A percentile compares a stretch with the other conserved stretches of the same genome.
Evolutionary conservation across 257 asterid species (phyloP).

Genomic region (Anisodus tanguticus): DNA sequence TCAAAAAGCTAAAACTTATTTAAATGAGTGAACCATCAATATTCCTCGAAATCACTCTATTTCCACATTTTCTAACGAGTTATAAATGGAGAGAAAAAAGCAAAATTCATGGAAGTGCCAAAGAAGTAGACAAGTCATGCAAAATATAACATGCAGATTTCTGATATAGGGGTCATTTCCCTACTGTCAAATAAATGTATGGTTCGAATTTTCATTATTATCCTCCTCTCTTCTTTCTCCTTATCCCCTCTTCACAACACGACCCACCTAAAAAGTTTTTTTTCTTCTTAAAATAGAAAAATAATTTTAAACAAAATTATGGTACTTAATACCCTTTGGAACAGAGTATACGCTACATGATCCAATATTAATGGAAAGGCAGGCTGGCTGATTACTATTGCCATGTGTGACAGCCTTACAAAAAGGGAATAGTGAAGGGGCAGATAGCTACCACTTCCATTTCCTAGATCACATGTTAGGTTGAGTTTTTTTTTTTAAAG

Average conservation of each 20-base stretch:
- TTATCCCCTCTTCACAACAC: not conserved
- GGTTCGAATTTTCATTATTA: slow-evolving; percentile 3
- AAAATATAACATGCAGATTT: not conserved
- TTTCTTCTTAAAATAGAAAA: not conserved
- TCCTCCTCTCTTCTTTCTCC: not conserved
- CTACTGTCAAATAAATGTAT: slow-evolving; percentile 14
- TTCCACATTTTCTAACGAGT: not conserved
- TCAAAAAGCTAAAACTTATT: not conserved
- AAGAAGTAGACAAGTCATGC: slow-evolving; percentile 9
- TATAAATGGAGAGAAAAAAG: not conserved
- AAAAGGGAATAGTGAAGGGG: not conserved
- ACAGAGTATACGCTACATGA: not conserved
- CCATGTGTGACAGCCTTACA: not conserved
- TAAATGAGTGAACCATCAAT: not conserved
- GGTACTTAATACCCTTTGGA: not conserved
- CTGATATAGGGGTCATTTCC: not conserved
- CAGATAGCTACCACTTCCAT: not conserved
- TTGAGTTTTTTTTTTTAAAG: not conserved
- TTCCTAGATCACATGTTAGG: slow-evolving; percentile 8
- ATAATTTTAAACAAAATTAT: not conserved
- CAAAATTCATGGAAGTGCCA: not conserved
- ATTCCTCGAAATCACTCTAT: not conserved
- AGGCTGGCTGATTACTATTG: not conserved
- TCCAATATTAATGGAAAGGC: slow-evolving; percentile 28
- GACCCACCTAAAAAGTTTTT: not conserved